Conservation (phyloP, 23 red algal genomes). For the Cyanidioschyzon merolae region DNA sequence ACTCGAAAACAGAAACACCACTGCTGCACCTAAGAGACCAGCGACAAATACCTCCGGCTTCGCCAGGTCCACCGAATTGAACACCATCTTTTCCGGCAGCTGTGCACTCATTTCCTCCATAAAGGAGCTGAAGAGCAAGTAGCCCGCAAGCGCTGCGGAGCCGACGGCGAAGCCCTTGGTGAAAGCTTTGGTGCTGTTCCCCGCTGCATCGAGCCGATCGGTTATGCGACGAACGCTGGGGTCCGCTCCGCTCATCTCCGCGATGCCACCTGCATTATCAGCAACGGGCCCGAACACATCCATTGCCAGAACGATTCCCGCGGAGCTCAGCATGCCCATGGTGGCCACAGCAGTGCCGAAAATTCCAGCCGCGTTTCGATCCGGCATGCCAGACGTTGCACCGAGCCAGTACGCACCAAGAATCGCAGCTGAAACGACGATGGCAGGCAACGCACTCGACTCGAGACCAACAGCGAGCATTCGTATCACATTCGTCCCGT, state of each 20-base stretch:
- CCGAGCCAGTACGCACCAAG: conserved; percentile 33
- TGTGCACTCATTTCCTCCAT: conserved; percentile 28
- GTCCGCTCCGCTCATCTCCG: conserved; percentile 40
- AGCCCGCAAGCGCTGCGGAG: conserved; percentile 46
- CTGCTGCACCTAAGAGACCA: conserved; percentile 40
- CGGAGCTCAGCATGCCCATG: conserved; percentile 49
- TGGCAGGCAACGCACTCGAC: conserved; percentile 29
- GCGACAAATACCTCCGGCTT: conserved; percentile 34
- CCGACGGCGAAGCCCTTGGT: conserved; percentile 50
- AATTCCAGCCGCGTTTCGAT: conserved; percentile 23
- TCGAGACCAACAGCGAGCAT: conserved; percentile 52
- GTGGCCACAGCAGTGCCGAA: conserved; percentile 56
- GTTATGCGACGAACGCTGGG: conserved; percentile 40
- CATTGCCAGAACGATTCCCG: conserved; percentile 40
- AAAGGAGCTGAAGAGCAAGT: conserved; percentile 33
- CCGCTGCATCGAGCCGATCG: conserved; percentile 51
- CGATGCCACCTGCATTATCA: conserved; percentile 54
- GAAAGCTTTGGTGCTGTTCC: conserved; percentile 41
- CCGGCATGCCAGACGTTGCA: conserved; percentile 23
- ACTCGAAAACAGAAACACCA: conserved; percentile 60
- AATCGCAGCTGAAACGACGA: conserved; percentile 37
- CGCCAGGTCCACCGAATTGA: conserved; percentile 15
- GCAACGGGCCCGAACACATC: conserved; percentile 47
- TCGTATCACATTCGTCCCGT: conserved; percentile 29
- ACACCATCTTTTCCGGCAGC: conserved; percentile 18